Evolutionary conservation across 192 early-diverging fungal genomes (phyloP).

Genomic region (Backusella morwellensis): DNA sequence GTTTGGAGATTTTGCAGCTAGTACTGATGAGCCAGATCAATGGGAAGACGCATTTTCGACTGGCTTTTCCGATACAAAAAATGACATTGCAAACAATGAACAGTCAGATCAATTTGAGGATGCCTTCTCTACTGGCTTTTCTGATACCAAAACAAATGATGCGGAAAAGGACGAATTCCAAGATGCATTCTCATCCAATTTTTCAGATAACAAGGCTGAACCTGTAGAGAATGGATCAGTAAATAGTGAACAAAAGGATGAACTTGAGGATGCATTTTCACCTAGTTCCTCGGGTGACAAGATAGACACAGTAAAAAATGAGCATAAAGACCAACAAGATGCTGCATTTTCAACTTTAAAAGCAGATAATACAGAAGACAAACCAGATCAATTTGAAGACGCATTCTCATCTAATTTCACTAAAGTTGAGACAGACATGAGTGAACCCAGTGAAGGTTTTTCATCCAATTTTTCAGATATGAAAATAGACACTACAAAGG

Average conservation of each 20-base stretch:
- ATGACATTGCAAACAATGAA: neutral
- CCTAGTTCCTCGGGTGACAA: neutral
- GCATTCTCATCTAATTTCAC: neutral
- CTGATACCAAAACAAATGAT: neutral
- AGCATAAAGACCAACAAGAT: neutral
- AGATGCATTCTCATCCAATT: conserved; percentile 3
- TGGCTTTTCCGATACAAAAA: neutral
- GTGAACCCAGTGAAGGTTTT: conserved; percentile 2
- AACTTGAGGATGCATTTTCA: neutral
- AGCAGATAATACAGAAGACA: neutral
- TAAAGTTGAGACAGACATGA: neutral
- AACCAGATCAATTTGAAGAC: neutral
- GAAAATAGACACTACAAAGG: neutral
- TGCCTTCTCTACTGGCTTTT: neutral
- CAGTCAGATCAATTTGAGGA: neutral
- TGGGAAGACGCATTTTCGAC: conserved; percentile 12
- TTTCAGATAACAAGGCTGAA: neutral
- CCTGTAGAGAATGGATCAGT: neutral
- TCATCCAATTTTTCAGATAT: conserved; percentile 11
- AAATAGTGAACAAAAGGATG: neutral
- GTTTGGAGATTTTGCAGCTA: conserved; percentile 10
- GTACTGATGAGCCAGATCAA: neutral
- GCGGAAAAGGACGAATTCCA: neutral
- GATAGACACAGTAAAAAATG: neutral
- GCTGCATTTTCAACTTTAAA: neutral